phyloP scores from a whole-genome alignment of 1,284 basidiomycete genomes.

The Neolentinus lepideus region DNA sequence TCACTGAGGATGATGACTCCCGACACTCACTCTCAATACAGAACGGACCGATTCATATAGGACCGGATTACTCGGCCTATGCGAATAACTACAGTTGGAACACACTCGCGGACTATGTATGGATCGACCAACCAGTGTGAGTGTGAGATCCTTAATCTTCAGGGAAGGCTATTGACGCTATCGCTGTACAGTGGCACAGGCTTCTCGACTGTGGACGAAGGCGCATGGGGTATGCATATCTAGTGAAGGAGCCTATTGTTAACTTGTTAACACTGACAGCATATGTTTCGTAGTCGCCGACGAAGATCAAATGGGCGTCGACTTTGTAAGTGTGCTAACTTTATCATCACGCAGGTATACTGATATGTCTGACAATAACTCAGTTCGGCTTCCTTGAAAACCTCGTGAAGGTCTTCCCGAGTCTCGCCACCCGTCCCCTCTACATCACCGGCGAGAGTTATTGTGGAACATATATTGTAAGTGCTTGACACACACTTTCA shows the following conservation, averaged over 20 bases:
- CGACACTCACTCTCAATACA: constrained; percentile 15
- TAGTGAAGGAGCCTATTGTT: constrained; percentile 2
- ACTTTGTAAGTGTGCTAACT: constrained; percentile 46
- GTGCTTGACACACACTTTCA: constrained; percentile 11
- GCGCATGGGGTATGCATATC: constrained; percentile 43
- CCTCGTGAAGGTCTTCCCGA: constrained; percentile 60
- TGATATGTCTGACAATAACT: background rate
- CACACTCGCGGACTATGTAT: constrained; percentile 57
- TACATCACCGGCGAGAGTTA: constrained; percentile 62
- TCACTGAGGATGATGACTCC: constrained; percentile 2
- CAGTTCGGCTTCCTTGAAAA: constrained; percentile 62
- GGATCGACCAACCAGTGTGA: constrained; percentile 58
- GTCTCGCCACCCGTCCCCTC: constrained; percentile 50
- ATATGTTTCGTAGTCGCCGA: constrained; percentile 36
- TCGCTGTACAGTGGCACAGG: constrained; percentile 39
- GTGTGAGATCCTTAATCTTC: constrained; percentile 1
- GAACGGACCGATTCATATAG: constrained; percentile 63
- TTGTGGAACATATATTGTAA: constrained; percentile 57
- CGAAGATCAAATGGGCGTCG: constrained; percentile 60
- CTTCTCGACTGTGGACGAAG: constrained; percentile 55
- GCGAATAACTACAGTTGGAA: constrained; percentile 53
- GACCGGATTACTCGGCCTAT: constrained; percentile 37
- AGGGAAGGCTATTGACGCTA: background rate
- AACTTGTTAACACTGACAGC: background rate
- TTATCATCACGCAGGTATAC: background rate